phyloP scores from a whole-genome alignment of 768 basidiomycete species.

The Antrodiella citrinella region DNA sequence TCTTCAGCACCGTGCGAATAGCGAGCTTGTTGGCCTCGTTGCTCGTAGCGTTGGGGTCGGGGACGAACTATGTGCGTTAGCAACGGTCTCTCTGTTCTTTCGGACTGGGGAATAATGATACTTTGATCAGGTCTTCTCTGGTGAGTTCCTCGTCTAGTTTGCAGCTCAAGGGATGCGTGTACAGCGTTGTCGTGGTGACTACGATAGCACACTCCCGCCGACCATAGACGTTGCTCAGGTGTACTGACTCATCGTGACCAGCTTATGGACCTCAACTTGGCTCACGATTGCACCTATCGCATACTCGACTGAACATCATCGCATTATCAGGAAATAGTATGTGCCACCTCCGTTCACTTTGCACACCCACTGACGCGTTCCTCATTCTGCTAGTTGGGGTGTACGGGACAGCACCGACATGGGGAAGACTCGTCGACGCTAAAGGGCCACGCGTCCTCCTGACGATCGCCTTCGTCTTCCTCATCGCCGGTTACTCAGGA shows the following conservation, averaged over 20 bases:
- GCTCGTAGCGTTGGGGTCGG: constrained; percentile 23
- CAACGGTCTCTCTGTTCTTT: not conserved
- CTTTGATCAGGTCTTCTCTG: constrained; percentile 24
- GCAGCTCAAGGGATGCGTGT: no score
- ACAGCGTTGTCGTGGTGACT: no score
- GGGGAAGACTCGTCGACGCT: constrained; percentile 72
- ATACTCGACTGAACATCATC: constrained; percentile 78
- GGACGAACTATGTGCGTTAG: constrained; percentile 27
- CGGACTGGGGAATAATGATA: not conserved
- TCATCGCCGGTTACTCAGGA: constrained; percentile 68
- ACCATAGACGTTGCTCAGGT: not conserved
- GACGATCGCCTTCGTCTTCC: constrained; percentile 44
- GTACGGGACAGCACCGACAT: constrained; percentile 66
- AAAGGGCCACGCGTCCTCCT: constrained; percentile 67
- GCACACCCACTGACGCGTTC: not conserved
- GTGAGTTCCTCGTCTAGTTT: constrained; percentile 13
- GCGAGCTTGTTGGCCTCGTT: constrained; percentile 22
- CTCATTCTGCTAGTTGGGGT: constrained; percentile 50
- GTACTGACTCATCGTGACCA: constrained; percentile 15
- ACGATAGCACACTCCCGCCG: not conserved
- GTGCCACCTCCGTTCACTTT: constrained; percentile 15
- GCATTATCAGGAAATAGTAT: constrained; percentile 73
- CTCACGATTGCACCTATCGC: constrained; percentile 60
- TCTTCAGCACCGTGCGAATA: constrained; percentile 15
- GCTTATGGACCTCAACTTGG: constrained; percentile 88